A percentile compares a stretch with the other conserved stretches of the same genome.
phyloP scores from a whole-genome alignment of 1,139 yeast genomes.

The Candida neerlandica region DNA sequence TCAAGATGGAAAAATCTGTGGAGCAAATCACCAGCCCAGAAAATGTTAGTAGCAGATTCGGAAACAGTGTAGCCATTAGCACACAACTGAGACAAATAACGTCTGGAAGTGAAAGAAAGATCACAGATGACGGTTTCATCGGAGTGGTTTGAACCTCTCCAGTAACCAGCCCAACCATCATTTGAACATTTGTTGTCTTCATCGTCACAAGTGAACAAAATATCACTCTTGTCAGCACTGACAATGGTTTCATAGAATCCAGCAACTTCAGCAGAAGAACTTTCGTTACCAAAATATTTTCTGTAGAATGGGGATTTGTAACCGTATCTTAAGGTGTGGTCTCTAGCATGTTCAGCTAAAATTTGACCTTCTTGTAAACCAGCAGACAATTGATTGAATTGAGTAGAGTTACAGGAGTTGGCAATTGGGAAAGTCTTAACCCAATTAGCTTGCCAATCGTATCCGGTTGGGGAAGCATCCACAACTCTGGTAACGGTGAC shows the following conservation, averaged over 20 bases:
- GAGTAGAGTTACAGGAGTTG: conserved; percentile 23
- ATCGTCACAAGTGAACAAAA: conserved; percentile 37
- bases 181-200: conserved; percentile 32
- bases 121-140: conserved; percentile 31
- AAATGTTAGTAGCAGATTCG: conserved; percentile 14
- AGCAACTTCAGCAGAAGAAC: conserved; percentile 31
- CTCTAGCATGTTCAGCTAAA: conserved; percentile 27
- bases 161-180: conserved; percentile 39
- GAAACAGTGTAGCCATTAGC: conserved; percentile 24
- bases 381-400: conserved; percentile 21
- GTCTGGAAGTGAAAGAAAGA: conserved; percentile 21
- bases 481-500: conserved; percentile 5
- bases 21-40: conserved; percentile 23
- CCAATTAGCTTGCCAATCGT: conserved; percentile 22
- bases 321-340: conserved; percentile 27
- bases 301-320: conserved; percentile 23
- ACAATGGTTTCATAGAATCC: conserved; percentile 32
- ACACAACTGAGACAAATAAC: conserved; percentile 23
- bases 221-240: conserved; percentile 28
- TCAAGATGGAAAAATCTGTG: conserved; percentile 30
- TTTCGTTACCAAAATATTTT: conserved; percentile 30
- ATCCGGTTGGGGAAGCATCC: conserved; percentile 11
- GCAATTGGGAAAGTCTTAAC: conserved; percentile 21
- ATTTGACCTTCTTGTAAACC: conserved; percentile 22
- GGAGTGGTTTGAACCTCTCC: conserved; percentile 35